These are phyloP conservation scores for Ampelomyces quisqualis DNA, from an alignment of 2,329 filamentous ascomycete genomes.

Conservation along the genomic window DNA sequence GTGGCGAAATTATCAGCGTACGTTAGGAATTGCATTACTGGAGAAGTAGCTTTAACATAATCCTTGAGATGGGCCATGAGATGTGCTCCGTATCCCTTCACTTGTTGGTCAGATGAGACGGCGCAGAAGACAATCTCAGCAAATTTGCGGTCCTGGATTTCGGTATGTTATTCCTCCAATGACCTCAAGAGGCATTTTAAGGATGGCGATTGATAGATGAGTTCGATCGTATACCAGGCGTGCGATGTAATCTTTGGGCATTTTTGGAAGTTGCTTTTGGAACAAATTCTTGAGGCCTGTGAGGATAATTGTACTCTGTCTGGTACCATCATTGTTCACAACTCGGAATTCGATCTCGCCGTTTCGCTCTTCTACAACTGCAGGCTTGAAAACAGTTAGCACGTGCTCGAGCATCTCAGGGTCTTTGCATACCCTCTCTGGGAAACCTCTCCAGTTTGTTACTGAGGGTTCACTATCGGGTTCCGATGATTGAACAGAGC, in stretches of 20 bases:
- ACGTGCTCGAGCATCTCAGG: slow-evolving; percentile 1
- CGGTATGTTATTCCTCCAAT: slow-evolving; percentile 94
- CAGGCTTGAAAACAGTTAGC: slow-evolving; percentile 62
- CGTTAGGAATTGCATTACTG: slow-evolving; percentile 97
- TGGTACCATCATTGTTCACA: slow-evolving; percentile 89
- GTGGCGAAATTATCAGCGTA: slow-evolving; percentile 99
- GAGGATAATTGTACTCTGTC: slow-evolving; percentile 86
- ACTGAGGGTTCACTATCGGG: slow-evolving; percentile 2
- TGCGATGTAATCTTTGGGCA: slow-evolving; percentile 98
- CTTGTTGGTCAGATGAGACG: slow-evolving; percentile 94
- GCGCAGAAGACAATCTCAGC: slow-evolving; percentile 98
- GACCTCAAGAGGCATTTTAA: slow-evolving; percentile 91
- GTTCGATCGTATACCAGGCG: slow-evolving; percentile 95
- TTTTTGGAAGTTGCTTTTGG: slow-evolving; percentile 95
- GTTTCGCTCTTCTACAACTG: slow-evolving; percentile 86
- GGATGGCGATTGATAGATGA: slow-evolving; percentile 91
- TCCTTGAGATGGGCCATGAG: slow-evolving; percentile 98
- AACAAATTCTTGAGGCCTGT: slow-evolving; percentile 96
- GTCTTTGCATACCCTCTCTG: slow-evolving; percentile 8
- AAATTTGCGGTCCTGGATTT: slow-evolving; percentile 86
- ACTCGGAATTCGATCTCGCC: slow-evolving; percentile 95
- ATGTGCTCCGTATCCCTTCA: slow-evolving; percentile 96
- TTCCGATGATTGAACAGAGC: not conserved
- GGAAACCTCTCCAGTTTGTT: slow-evolving; percentile 4
- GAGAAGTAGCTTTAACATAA: slow-evolving; percentile 93